phyloP scores from a whole-genome alignment of 768 basidiomycete genomes.

The Mycena sanguinolenta region DNA sequence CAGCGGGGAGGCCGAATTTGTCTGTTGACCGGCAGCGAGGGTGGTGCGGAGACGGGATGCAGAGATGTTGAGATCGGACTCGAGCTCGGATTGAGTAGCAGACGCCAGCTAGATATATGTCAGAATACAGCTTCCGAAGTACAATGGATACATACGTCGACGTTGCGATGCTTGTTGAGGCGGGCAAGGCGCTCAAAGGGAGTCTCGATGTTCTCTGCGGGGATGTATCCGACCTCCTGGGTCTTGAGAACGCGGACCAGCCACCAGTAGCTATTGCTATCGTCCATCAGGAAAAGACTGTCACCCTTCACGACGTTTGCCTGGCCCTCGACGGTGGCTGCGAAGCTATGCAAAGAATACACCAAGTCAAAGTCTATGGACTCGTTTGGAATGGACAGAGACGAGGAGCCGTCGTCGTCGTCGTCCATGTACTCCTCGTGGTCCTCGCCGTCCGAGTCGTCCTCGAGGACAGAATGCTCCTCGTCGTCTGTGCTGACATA shows the following conservation, averaged over 20 bases:
- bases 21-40: constrained; percentile 57
- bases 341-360: constrained; percentile 95
- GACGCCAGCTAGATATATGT: constrained; percentile 70
- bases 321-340: constrained; percentile 98
- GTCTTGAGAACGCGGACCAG: constrained; percentile 98
- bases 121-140: not conserved
- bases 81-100: constrained; percentile 79
- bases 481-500: constrained; percentile 66
- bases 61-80: constrained; percentile 63
- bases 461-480: constrained; percentile 88
- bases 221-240: constrained; percentile 98
- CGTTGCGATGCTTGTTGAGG: constrained; percentile 96
- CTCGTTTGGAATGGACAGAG: constrained; percentile 89
- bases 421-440: constrained; percentile 80
- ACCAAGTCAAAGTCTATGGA: constrained; percentile 95
- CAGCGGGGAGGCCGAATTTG: constrained; percentile 64
- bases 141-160: constrained; percentile 76
- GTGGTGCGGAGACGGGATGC: constrained; percentile 68
- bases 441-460: constrained; percentile 84
- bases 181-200: constrained; percentile 96
- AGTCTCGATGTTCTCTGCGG: constrained; percentile 99
- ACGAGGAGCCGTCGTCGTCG: constrained; percentile 84
- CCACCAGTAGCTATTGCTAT: constrained; percentile 99
- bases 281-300: constrained; percentile 95
- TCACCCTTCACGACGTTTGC: constrained; percentile 99